These are phyloP conservation scores for Verticillium alfalfae DNA, from an alignment of 2,329 filamentous ascomycete genomes.

Conservation along the genomic window DNA sequence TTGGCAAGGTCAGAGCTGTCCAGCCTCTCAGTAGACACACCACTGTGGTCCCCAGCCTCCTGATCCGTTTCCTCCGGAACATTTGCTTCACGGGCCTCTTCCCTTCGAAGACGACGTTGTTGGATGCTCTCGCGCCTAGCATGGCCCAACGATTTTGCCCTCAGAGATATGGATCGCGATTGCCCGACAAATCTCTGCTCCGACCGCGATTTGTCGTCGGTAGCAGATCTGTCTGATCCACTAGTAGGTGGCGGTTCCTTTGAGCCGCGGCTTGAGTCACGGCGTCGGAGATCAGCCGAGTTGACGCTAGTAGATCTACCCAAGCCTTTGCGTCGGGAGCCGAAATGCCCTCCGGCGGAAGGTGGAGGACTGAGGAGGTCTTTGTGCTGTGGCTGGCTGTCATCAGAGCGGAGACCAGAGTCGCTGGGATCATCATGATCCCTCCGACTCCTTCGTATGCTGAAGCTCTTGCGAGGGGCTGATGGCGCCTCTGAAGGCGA, in stretches of 20 bases:
- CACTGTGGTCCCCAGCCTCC: conserved; percentile 61
- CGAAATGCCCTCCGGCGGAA: conserved; percentile 49
- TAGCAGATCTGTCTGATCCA: conserved; percentile 69
- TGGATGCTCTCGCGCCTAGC: conserved; percentile 89
- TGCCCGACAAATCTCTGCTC: conserved; percentile 46
- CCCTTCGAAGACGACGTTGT: conserved; percentile 69
- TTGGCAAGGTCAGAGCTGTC: conserved; percentile 77
- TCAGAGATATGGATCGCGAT: conserved; percentile 57
- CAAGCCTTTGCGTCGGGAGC: conserved; percentile 62
- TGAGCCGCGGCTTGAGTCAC: conserved; percentile 39
- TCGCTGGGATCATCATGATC: conserved; percentile 46
- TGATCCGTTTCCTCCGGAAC: conserved; percentile 88
- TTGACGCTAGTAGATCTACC: conserved; percentile 90
- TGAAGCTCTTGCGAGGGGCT: conserved; percentile 80
- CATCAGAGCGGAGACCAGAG: conserved; percentile 46
- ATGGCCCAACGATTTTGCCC: conserved; percentile 85
- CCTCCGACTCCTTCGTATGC: conserved; percentile 59
- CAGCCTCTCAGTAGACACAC: conserved; percentile 54
- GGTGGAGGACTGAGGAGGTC: conserved; percentile 72
- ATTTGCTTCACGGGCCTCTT: conserved; percentile 67
- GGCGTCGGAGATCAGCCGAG: conserved; percentile 72
- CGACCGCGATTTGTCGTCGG: conserved; percentile 45
- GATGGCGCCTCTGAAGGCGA: conserved; percentile 61
- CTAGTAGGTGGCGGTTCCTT: conserved; percentile 70
- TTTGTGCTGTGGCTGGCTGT: conserved; percentile 66